Evolutionary conservation across 2,329 filamentous ascomycete species (phyloP), one percentile per base, ranked within the genome.

Genomic region (Diaporthe eres): DNA sequence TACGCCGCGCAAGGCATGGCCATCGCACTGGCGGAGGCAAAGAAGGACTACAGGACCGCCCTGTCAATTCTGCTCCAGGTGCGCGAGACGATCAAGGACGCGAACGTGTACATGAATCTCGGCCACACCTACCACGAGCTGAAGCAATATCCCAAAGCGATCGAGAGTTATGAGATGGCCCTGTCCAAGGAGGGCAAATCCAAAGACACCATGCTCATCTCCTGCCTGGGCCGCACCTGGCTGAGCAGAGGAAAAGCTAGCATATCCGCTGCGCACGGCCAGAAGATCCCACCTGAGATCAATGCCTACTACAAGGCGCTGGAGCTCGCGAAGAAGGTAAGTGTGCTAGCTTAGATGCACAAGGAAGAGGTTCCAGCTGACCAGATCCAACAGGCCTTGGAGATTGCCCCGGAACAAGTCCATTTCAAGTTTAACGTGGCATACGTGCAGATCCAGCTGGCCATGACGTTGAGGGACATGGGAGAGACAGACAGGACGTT

Each of bases 391-490:
- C 44, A 94, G 90, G 95, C 96, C 37, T 90, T 98, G 25, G 90
- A 92, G 74, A 90, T 94, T 73, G 92, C 94, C 1, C 94, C 95
- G 0, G 94, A 97, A 6, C 95, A 98, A 80, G 89, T 96, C 42
- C 95, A 98, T 84, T 95, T 97, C 84, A 95, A 97, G 83, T 99
- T 99, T 90, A 99, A 99, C 81, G 94, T 99, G 39, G 97, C 97
- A 0, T 99, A 98, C 82, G 95, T 98, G 39, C 97, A 98, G 82
- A 97, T 98, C 77, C 96, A 98, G 83, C 92, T 98, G 73, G 96
- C 96, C 28, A 74, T 73, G 55, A 93, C 94, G 61, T 91, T 94
- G 42, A 93, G 95, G 84, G 88, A 87, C 49, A 87, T 98, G 72
- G 88, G 91, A 7, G 95, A 98, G 82, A 90, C 91, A 8, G 92